phyloP scores from a whole-genome alignment of 495 filamentous ascomycete species.

The Niebla homalea region DNA sequence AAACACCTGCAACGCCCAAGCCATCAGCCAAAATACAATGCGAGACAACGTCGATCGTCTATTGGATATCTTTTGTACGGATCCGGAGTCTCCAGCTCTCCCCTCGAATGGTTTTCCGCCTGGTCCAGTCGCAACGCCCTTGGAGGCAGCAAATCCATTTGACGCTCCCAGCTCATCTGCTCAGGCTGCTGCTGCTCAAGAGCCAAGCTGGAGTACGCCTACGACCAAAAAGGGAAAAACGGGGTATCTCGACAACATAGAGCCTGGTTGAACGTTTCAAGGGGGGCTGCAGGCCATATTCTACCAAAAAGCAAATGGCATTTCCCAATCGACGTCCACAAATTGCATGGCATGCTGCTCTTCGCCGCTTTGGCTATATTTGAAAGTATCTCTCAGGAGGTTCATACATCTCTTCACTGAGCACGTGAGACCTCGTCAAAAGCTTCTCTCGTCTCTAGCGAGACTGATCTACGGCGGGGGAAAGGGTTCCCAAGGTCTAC shows the following conservation, averaged over 20 bases:
- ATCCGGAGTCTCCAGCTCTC: slow-evolving; percentile 18
- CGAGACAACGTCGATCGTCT: slow-evolving; percentile 31
- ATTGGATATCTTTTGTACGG: slow-evolving; percentile 28
- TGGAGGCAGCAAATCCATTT: background rate
- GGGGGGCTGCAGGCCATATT: background rate
- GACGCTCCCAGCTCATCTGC: background rate
- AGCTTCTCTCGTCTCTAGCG: too few species aligned
- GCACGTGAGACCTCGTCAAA: too few species aligned
- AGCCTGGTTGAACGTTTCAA: background rate
- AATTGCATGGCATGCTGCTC: too few species aligned
- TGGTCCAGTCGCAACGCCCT: background rate
- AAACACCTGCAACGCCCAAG: slow-evolving; percentile 24
- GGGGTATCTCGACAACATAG: background rate
- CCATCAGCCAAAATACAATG: slow-evolving; percentile 21
- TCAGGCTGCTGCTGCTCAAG: background rate
- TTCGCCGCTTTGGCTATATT: too few species aligned
- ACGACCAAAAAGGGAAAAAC: background rate
- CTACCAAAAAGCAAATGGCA: background rate
- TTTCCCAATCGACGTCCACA: too few species aligned
- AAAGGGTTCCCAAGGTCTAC: too few species aligned
- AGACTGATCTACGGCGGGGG: too few species aligned
- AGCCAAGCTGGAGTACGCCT: background rate
- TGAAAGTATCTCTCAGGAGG: too few species aligned
- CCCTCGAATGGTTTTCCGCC: background rate
- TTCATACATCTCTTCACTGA: too few species aligned